Base-by-base conservation (phyloP, 306 rosid species). In the Mucuna pruriens region DNA sequence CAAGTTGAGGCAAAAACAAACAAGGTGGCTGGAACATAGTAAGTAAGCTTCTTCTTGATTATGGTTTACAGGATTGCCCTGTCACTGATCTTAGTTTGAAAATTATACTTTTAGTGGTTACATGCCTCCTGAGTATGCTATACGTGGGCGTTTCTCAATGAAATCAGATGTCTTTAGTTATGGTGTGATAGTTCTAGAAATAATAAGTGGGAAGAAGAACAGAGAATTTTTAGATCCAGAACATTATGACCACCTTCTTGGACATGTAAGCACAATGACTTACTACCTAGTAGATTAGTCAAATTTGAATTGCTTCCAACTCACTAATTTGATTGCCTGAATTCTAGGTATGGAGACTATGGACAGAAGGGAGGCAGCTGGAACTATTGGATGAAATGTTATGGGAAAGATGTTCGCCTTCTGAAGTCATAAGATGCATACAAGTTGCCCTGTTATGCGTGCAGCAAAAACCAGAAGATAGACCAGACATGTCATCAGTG, bases 371-470 rank as follows among this genome's bases (percentile, higher is more conserved):
- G 39, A 71, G 45, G 20, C 54, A 70, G 3, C 12, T 71, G 49
- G 74, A 80, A 46, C 44, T 80, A 7, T 31, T 33, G 19, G 73
- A 80, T 31, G 44, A 19, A 22, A 26, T 15, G 42, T 42, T 34
- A 15, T n/a, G 22, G 9, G 71, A 60, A 5, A 61, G 3, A 34
- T 33, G 48, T 10, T 13, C n/a, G 3, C 9, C 38, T 33, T 80
- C 29, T 46, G 65, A 72, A 71, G 65, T 80, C 23, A 64, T 45
- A 44, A 39, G 79, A 20, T 71, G 65, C 54, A 71, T 80, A 5
- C 84, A 80, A 3, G 77, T 72, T 34, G 77, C 51, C 17, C 33
- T 80, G n/a, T 34, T 80, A 33, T 71, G 84, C 4, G 64, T 71
- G 26, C 62, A 77, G 39, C 45, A 75, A 29, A 68, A 75, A 36